phyloP scores from a whole-genome alignment of 2,329 filamentous ascomycete genomes.

The Mycosphaerella sp. region DNA sequence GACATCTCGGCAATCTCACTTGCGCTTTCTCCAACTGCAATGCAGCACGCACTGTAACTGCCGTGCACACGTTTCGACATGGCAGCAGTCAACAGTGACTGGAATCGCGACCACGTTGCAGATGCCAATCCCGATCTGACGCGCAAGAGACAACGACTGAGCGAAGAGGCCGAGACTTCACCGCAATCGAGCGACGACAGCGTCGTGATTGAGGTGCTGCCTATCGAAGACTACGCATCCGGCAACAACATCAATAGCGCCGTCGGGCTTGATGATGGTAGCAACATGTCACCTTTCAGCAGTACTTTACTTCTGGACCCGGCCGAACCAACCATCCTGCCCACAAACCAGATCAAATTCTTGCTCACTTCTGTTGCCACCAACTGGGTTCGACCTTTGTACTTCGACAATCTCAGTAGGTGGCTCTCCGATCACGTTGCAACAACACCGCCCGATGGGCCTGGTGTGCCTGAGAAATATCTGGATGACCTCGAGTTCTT shows the following conservation, averaged over 20 bases:
- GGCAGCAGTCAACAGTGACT: slow-evolving; percentile 9
- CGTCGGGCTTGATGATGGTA: slow-evolving; percentile 36
- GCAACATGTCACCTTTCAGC: slow-evolving; percentile 19
- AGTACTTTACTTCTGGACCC: slow-evolving; percentile 12
- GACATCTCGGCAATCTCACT: background rate
- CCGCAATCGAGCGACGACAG: slow-evolving; percentile 23
- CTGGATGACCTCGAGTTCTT: slow-evolving; percentile 22
- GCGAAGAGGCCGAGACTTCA: slow-evolving; percentile 33
- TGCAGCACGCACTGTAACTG: background rate
- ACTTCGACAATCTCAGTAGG: background rate
- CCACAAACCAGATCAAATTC: slow-evolving; percentile 14
- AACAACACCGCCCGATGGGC: slow-evolving; percentile 13
- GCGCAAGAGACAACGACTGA: slow-evolving; percentile 43
- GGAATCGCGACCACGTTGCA: slow-evolving; percentile 39
- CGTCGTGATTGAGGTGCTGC: slow-evolving; percentile 28
- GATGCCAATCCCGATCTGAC: slow-evolving; percentile 42
- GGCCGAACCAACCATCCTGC: background rate
- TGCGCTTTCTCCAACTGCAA: background rate
- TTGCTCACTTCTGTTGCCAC: background rate
- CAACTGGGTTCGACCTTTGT: background rate
- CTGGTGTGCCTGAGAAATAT: slow-evolving; percentile 13
- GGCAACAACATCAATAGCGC: slow-evolving; percentile 35
- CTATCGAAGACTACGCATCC: slow-evolving; percentile 39
- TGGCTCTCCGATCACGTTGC: slow-evolving; percentile 21
- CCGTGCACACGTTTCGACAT: background rate